Conservation (phyloP, 768 basidiomycete genomes). For the Cystofilobasidium macerans region DNA sequence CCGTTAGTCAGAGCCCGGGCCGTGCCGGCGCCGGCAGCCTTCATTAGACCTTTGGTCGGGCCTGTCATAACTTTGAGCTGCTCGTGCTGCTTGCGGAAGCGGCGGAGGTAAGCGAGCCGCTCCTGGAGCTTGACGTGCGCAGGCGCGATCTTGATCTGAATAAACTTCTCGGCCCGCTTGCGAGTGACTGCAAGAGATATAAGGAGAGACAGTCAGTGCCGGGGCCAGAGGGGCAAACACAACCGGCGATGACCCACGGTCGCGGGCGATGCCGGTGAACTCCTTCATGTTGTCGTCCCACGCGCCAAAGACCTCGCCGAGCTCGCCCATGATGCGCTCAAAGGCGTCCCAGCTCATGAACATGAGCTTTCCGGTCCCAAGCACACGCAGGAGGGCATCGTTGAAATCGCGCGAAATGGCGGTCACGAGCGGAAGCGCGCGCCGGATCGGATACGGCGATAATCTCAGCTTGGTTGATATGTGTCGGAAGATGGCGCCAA, state of each 20-base stretch:
- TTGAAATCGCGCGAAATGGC: constrained; percentile 98
- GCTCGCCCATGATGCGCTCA: constrained; percentile 66
- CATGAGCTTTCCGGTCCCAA: constrained; percentile 79
- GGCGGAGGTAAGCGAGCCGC: constrained; percentile 68
- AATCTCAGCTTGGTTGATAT: constrained; percentile 90
- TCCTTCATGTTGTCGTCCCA: constrained; percentile 87
- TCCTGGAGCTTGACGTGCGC: constrained; percentile 89
- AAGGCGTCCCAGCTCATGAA: constrained; percentile 93
- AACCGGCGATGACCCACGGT: constrained; percentile 43
- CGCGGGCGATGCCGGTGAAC: constrained; percentile 82
- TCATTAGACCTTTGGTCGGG: constrained; percentile 60
- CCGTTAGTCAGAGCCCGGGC: too few species aligned
- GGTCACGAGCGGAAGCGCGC: constrained; percentile 90
- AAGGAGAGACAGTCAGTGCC: neutral
- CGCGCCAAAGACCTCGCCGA: constrained; percentile 64
- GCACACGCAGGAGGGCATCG: constrained; percentile 79
- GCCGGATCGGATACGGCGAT: constrained; percentile 91
- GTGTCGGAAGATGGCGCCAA: constrained; percentile 78
- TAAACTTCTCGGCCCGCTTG: constrained; percentile 81
- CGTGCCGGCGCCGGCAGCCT: constrained; percentile 43
- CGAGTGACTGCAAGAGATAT: constrained; percentile 51
- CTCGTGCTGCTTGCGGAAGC: constrained; percentile 94
- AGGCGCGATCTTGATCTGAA: constrained; percentile 85
- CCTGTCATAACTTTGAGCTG: constrained; percentile 95
- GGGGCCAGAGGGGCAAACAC: too few species aligned